Evolutionary conservation across 176 grass and related monocot species (phyloP), one percentile per base, ranked within the genome.

Genomic region (Tillandsia leiboldiana): DNA sequence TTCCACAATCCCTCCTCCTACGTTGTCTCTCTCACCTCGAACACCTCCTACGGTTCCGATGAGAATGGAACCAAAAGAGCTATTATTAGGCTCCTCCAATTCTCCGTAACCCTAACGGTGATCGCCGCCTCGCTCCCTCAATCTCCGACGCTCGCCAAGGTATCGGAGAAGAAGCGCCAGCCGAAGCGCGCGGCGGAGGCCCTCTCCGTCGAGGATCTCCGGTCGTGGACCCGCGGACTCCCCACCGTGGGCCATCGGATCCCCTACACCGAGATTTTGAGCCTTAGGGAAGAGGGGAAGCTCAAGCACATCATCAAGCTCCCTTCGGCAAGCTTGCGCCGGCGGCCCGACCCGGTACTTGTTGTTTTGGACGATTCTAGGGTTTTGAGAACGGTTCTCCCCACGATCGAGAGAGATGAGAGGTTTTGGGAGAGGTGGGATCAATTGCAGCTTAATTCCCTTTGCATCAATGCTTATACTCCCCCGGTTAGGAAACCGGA

Each of bases 391-490:
- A 59, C 66, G 12, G 75, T 77, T 18, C 75, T 77, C 24, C 75
- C 75, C 9, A 61, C 75, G 0, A 5, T 12, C 11, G 75, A 77
- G 53, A 77, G 66, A 52, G 75, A 77, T 27, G 65, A 26, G 27
- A 77, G 54, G 52, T 77, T 77, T 77, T 77, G 75, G 75, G 65
- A 77, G 13, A 68, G 50, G 4, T 77, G 75, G 75, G 75, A 77
- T 49, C 52, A 20, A 18, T 49, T 77, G 33, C 54, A 77, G 66
- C 67, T 77, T 65, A 66, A 77, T 62, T 77, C 75, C 50, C 52
- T 69, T 50, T 77, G 75, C 53, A 69, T 69, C 12, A 77, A 77
- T 77, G 75, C 75, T 15, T 69, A 77, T n/a, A 77, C 75, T 20
- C 75, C 75, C 7, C 65, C 75, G 4, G 20, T 77, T 42, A 28